Percentiles rank a stretch among this genome's conserved stretches.
phyloP scores from a whole-genome alignment of 2,329 filamentous ascomycete genomes.

The Trichoderma arundinaceum region DNA sequence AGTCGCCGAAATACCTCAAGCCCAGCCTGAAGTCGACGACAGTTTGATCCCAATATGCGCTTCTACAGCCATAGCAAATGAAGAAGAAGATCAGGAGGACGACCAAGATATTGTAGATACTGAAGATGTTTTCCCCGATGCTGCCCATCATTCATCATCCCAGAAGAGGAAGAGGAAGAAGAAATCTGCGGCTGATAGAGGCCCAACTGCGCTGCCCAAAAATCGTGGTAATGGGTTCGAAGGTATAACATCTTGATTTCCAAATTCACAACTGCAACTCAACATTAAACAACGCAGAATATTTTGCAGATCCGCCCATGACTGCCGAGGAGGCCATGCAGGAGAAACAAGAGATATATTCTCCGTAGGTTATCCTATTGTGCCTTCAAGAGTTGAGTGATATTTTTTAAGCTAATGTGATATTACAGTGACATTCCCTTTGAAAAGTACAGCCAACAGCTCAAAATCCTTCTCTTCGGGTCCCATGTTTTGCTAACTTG shows the following conservation, averaged over 20 bases:
- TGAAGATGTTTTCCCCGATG: neutral
- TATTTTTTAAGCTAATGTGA: constrained; percentile 34
- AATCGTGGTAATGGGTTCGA: constrained; percentile 71
- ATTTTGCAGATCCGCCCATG: constrained; percentile 78
- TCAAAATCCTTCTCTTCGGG: neutral
- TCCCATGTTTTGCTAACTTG: neutral
- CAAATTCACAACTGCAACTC: neutral
- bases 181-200: constrained; percentile 40
- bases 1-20: neutral
- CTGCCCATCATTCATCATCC: neutral
- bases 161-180: constrained; percentile 37
- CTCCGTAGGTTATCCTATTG: constrained; percentile 55
- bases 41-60: neutral
- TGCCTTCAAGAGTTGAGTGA: no score
- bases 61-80: neutral
- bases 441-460: constrained; percentile 53
- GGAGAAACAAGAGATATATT: constrained; percentile 70
- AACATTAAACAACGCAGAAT: constrained; percentile 54
- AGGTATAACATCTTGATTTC: constrained; percentile 47
- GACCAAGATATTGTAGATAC: neutral
- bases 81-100: neutral
- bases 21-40: neutral
- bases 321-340: constrained; percentile 70
- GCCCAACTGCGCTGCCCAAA: constrained; percentile 51
- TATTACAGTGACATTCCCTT: constrained; percentile 56